Percentiles rank a stretch among this genome's conserved stretches.
These are phyloP conservation scores for Cystobasidium onofrii DNA, from an alignment of 768 basidiomycete species.

Conservation along the genomic window DNA sequence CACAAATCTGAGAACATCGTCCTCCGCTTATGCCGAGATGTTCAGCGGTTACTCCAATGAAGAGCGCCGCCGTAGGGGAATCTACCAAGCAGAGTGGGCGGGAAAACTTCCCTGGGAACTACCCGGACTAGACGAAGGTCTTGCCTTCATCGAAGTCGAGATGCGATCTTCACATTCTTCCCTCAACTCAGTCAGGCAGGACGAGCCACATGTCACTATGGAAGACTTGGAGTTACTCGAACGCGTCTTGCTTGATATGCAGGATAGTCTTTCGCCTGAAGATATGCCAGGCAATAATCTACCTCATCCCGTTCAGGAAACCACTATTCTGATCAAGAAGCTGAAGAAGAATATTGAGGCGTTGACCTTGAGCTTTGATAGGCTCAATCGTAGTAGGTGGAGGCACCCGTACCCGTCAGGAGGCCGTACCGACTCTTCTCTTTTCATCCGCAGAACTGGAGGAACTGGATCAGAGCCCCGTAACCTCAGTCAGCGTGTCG, in stretches of 20 bases:
- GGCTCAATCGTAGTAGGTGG: slow-evolving; percentile 50
- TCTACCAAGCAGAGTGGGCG: slow-evolving; percentile 75
- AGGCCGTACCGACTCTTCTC: slow-evolving; percentile 42
- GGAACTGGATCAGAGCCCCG: slow-evolving; percentile 15
- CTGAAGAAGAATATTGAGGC: slow-evolving; percentile 68
- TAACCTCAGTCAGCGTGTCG: slow-evolving; percentile 50
- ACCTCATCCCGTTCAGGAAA: slow-evolving; percentile 55
- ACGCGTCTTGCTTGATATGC: slow-evolving; percentile 39
- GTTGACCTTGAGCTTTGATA: slow-evolving; percentile 71
- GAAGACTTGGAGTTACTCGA: slow-evolving; percentile 56
- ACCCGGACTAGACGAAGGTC: slow-evolving; percentile 52
- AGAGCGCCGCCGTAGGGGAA: slow-evolving; percentile 72
- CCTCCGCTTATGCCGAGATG: slow-evolving; percentile 70
- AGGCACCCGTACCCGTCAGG: not conserved
- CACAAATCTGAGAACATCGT: slow-evolving; percentile 66
- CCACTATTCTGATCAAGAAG: slow-evolving; percentile 59
- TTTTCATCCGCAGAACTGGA: slow-evolving; percentile 63
- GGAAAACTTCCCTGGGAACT: slow-evolving; percentile 81
- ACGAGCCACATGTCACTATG: slow-evolving; percentile 52
- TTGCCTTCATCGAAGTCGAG: slow-evolving; percentile 58
- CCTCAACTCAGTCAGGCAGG: slow-evolving; percentile 28
- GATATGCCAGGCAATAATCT: slow-evolving; percentile 20
- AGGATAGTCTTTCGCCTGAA: slow-evolving; percentile 33
- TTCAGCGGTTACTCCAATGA: slow-evolving; percentile 73
- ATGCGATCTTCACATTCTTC: slow-evolving; percentile 48